Evolutionary conservation across 495 filamentous ascomycete species (phyloP).

Genomic region (Sabuloglossum arenarium): DNA sequence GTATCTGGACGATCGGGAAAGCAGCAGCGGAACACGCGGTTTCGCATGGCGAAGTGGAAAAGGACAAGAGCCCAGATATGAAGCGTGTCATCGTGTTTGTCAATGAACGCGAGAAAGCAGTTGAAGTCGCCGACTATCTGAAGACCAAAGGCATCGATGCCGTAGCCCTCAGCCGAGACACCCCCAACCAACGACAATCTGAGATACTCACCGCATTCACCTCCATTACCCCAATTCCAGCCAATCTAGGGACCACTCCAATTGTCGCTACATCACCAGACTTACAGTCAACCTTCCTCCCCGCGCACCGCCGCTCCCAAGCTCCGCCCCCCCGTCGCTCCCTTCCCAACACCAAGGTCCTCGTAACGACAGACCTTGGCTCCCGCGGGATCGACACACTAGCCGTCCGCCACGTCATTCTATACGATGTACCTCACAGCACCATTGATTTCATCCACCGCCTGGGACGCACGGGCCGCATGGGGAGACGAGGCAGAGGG

Average conservation of each 20-base stretch:
- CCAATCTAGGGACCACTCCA: conserved; percentile 1
- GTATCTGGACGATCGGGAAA: conserved; percentile 83
- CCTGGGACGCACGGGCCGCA: conserved; percentile 72
- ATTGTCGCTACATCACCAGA: conserved; percentile 9
- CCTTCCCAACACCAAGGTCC: conserved; percentile 58
- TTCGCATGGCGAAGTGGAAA: conserved; percentile 11
- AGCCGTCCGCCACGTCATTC: conserved; percentile 72
- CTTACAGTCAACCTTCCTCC: neutral
- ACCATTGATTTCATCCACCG: conserved; percentile 96
- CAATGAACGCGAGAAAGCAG: conserved; percentile 81
- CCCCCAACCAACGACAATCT: conserved; percentile 43
- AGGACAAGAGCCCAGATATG: conserved; percentile 27
- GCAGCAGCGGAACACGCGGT: conserved; percentile 30
- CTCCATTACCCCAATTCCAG: conserved; percentile 13
- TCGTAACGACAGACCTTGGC: conserved; percentile 83
- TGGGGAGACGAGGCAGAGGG: conserved; percentile 77
- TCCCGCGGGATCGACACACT: conserved; percentile 88
- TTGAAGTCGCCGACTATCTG: conserved; percentile 62
- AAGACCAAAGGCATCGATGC: conserved; percentile 72
- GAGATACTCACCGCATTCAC: conserved; percentile 66
- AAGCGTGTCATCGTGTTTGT: conserved; percentile 93
- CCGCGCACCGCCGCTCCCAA: neutral
- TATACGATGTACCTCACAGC: conserved; percentile 90
- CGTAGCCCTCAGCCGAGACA: conserved; percentile 61
- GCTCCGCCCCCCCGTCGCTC: conserved; percentile 12